Evolutionary conservation across 192 early-diverging fungal genomes (phyloP).

Genomic region (Coemansia interrupta): DNA sequence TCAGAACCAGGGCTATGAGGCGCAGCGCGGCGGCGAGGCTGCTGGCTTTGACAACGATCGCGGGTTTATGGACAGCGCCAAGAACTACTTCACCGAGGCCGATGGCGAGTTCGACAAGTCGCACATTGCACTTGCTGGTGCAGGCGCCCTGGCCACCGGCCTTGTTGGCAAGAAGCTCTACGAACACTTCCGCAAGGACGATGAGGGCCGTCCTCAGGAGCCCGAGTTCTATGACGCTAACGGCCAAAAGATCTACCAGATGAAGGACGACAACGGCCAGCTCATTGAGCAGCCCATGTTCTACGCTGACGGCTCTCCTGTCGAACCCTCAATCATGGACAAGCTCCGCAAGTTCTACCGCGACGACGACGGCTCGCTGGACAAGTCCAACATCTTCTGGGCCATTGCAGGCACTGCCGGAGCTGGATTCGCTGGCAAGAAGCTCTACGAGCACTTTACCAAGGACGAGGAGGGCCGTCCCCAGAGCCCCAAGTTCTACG

Average conservation of each 20-base stretch:
- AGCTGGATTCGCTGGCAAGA: conserved; percentile 19
- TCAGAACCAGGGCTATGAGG: neutral
- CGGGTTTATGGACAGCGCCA: neutral
- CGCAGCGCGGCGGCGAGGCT: neutral
- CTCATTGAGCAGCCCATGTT: conserved; percentile 2
- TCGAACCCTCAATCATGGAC: neutral
- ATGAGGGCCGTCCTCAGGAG: conserved; percentile 1
- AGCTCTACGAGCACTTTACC: conserved; percentile 19
- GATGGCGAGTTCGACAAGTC: conserved; percentile 33
- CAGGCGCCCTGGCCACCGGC: conserved; percentile 12
- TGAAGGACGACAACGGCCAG: conserved; percentile 4
- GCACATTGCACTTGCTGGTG: conserved; percentile 16
- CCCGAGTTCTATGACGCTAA: conserved; percentile 2
- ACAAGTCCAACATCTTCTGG: conserved; percentile 28
- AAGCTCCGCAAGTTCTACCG: conserved; percentile 15
- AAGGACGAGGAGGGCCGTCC: conserved; percentile 6
- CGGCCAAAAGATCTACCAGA: neutral
- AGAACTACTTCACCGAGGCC: conserved; percentile 25
- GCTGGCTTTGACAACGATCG: neutral
- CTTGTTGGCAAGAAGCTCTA: conserved; percentile 27
- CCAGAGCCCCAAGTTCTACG: neutral
- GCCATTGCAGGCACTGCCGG: conserved; percentile 12
- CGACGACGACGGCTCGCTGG: conserved; percentile 23
- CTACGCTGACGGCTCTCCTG: conserved; percentile 3
- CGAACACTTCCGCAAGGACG: conserved; percentile 9